Base-by-base conservation (phyloP, 2,329 filamentous ascomycete species). In the Bipolaris sorokiniana region DNA sequence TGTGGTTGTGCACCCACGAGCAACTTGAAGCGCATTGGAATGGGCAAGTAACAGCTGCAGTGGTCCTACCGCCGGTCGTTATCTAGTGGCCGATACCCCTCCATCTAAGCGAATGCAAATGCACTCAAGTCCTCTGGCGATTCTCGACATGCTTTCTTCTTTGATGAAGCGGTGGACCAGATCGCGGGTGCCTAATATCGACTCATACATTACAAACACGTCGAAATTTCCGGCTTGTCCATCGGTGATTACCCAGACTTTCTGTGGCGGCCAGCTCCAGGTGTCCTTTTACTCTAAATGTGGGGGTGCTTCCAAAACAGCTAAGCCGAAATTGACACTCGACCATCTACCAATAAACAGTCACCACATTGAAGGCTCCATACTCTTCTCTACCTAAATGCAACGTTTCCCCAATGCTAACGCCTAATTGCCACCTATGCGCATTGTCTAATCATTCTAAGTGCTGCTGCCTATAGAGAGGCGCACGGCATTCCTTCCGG, bases 71-170 rank as follows among this genome's bases (percentile, higher is more conserved):
- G 54, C 36, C 34, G 23, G 49, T 10, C 36, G 20, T 22, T 52
- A 37, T 36, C 22, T 41, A 53, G 18, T 52, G 26, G 42, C 42
- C 42, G 26, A 38, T 56, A 44, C 54, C 54, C 54, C 54, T 56
- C 54, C 54, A 48, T 44, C 42, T 56, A 56, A 53, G 54, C 54
- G 54, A 56, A 53, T 44, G 31, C 36, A 18, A 56, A 53, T 44
- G 31, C 36, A 18, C 31, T 52, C 31, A 5, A 42, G 22, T 37
- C 31, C 38, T 31, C 9, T 38, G 36, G 28, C 15, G n/a, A 40
- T 47, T 26, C 28, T 52, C 36, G 16, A 48, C 28, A n/a, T 26
- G 13, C 42, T 16, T 45, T 15, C 13, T 26, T 11, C 5, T 37
- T 31, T 41, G 22, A 23, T 48, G 23, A 10, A 18, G 18, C 54